Percentiles rank a stretch among this genome's conserved stretches.
Evolutionary conservation across 139 green algal genomes (phyloP).

Genomic region (Chloropicon primus): DNA sequence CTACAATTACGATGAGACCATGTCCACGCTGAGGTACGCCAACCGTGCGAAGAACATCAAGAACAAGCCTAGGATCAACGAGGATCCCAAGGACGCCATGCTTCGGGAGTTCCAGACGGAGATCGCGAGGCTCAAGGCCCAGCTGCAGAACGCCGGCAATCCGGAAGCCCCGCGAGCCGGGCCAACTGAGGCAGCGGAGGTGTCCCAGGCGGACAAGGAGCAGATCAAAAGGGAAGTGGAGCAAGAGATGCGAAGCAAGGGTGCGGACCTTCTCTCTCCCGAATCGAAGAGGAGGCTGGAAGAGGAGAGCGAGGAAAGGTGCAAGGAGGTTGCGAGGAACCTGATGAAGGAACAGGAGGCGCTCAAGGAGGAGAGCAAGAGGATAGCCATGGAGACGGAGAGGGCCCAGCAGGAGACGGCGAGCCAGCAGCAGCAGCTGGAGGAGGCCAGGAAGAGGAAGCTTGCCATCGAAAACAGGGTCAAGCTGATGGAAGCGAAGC

Average conservation of each 20-base stretch:
- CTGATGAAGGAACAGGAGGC: not conserved
- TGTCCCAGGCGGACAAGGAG: not conserved
- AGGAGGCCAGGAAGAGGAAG: constrained; percentile 35
- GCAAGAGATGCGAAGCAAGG: not conserved
- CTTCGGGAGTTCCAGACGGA: not conserved
- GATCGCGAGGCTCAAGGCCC: not conserved
- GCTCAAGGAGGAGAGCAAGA: not conserved
- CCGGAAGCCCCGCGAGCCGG: too few relatives aligned
- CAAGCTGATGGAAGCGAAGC: constrained; percentile 25
- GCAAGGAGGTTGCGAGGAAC: not conserved
- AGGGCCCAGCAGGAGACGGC: not conserved
- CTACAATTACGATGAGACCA: constrained; percentile 65
- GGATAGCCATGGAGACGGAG: not conserved
- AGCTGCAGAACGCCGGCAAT: not conserved
- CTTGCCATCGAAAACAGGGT: constrained; percentile 18
- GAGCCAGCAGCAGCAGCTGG: constrained; percentile 11
- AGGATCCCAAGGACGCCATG: constrained; percentile 21
- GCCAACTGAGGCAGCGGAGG: not conserved
- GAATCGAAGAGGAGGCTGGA: not conserved
- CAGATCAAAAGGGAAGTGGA: not conserved
- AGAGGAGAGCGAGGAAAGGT: not conserved
- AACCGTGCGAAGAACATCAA: not conserved
- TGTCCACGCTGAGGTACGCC: constrained; percentile 17
- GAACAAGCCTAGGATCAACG: constrained; percentile 28
- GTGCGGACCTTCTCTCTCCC: not conserved